A percentile compares a stretch with the other conserved stretches of the same genome.
Conservation (phyloP, 1,284 basidiomycete species). For the Xerocomus cyaneibrunnescens region DNA sequence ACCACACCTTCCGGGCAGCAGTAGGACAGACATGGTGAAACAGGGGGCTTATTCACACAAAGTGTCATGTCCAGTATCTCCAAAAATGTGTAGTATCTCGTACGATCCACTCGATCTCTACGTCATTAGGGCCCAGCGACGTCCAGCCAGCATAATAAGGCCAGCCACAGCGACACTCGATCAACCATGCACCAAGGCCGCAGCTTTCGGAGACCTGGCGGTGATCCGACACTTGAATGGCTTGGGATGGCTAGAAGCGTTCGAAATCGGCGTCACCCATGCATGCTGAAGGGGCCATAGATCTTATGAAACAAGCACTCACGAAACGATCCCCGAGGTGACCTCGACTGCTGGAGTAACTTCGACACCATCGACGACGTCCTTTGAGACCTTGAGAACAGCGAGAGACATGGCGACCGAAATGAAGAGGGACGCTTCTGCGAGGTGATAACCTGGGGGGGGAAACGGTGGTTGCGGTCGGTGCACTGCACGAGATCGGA, state of each 20-base stretch:
- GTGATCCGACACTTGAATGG: slow-evolving; percentile 20
- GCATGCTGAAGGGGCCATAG: too few relatives aligned
- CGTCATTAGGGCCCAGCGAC: too few relatives aligned
- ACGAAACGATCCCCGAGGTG: slow-evolving; percentile 11
- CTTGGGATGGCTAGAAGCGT: slow-evolving; percentile 12
- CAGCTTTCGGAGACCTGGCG: slow-evolving; percentile 9
- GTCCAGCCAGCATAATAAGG: not conserved
- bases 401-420: slow-evolving; percentile 20
- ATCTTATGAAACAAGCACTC: not conserved
- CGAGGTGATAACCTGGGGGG: slow-evolving; percentile 14
- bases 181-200: slow-evolving; percentile 11
- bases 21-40: not conserved
- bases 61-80: not conserved
- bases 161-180: not conserved
- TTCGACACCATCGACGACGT: slow-evolving; percentile 20
- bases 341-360: slow-evolving; percentile 12
- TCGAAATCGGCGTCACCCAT: not conserved
- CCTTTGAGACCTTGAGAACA: slow-evolving; percentile 15
- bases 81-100: not conserved
- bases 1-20: slow-evolving; percentile 19
- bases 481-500: not conserved
- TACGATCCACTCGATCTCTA: not conserved
- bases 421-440: slow-evolving; percentile 19
- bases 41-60: not conserved
- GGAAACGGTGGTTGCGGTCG: not conserved